phyloP scores from a whole-genome alignment of 164 flowering plant genomes.

The Litsea cubeba region DNA sequence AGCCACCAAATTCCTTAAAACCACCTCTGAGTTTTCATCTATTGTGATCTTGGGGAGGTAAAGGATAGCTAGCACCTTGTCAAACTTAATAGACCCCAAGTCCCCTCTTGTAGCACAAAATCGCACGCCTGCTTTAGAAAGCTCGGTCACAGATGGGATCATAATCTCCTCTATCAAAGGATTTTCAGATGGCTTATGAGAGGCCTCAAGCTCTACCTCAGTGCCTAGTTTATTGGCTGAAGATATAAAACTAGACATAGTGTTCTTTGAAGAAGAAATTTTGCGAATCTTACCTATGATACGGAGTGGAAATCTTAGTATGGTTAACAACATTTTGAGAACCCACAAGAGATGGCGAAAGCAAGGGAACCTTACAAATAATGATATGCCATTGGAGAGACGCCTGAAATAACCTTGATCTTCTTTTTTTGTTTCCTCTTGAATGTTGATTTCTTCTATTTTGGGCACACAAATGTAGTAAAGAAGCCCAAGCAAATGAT shows the following conservation, averaged over 20 bases:
- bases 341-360: not conserved
- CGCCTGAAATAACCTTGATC: not conserved
- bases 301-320: not conserved
- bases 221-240: not conserved
- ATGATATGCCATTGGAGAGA: not conserved
- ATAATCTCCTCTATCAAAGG: conserved; percentile 18
- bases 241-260: not conserved
- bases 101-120: conserved; percentile 5
- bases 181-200: not conserved
- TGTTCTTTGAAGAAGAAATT: not conserved
- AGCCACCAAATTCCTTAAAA: conserved; percentile 28
- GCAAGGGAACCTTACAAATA: not conserved
- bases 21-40: conserved; percentile 17
- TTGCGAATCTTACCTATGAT: not conserved
- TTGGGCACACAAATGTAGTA: conserved; percentile 11
- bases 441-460: not conserved
- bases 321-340: not conserved
- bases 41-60: conserved; percentile 16
- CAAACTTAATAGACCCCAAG: conserved; percentile 18
- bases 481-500: conserved; percentile 17
- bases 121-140: conserved; percentile 9
- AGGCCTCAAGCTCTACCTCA: not conserved
- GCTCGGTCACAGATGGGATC: conserved; percentile 14
- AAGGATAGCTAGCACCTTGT: conserved; percentile 6
- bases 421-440: not conserved